phyloP scores from a whole-genome alignment of 495 filamentous ascomycete genomes.

The Penicillium steckii region DNA sequence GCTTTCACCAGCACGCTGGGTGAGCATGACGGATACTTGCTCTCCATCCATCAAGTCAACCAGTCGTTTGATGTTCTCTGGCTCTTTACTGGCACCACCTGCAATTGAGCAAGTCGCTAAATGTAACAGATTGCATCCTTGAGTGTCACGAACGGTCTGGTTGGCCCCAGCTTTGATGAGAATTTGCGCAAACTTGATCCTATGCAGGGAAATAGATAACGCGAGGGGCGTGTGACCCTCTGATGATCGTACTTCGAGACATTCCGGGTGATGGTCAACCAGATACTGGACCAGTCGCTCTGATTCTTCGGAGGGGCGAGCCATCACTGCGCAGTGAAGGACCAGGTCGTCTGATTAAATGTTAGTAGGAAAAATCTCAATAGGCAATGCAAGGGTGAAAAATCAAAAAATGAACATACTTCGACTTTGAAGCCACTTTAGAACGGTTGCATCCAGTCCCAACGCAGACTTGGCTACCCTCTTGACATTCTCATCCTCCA shows the following conservation, averaged over 20 bases:
- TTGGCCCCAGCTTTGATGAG: slow-evolving; percentile 65
- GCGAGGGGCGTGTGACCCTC: slow-evolving; percentile 60
- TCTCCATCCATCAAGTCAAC: slow-evolving; percentile 53
- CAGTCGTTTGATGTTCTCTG: slow-evolving; percentile 36
- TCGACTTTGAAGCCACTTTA: slow-evolving; percentile 57
- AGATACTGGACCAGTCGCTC: slow-evolving; percentile 60
- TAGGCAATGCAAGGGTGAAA: neutral
- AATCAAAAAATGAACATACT: slow-evolving; percentile 34
- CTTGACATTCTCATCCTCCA: slow-evolving; percentile 53
- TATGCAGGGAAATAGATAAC: slow-evolving; percentile 52
- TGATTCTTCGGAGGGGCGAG: slow-evolving; percentile 35
- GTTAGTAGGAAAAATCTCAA: neutral
- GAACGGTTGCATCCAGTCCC: slow-evolving; percentile 58
- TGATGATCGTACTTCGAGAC: slow-evolving; percentile 54
- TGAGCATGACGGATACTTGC: slow-evolving; percentile 42
- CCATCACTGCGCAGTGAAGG: slow-evolving; percentile 64
- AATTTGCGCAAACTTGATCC: slow-evolving; percentile 51
- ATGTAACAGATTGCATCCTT: slow-evolving; percentile 61
- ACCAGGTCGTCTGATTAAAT: slow-evolving; percentile 52
- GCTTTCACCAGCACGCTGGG: slow-evolving; percentile 42
- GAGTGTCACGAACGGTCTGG: slow-evolving; percentile 52
- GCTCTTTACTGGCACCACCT: slow-evolving; percentile 6
- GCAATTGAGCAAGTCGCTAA: slow-evolving; percentile 35
- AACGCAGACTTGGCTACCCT: slow-evolving; percentile 50
- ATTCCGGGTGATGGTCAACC: slow-evolving; percentile 53